A percentile compares a stretch with the other conserved stretches of the same genome.
Conservation (phyloP, 768 basidiomycete genomes). For the Pleurotus pulmonarius region DNA sequence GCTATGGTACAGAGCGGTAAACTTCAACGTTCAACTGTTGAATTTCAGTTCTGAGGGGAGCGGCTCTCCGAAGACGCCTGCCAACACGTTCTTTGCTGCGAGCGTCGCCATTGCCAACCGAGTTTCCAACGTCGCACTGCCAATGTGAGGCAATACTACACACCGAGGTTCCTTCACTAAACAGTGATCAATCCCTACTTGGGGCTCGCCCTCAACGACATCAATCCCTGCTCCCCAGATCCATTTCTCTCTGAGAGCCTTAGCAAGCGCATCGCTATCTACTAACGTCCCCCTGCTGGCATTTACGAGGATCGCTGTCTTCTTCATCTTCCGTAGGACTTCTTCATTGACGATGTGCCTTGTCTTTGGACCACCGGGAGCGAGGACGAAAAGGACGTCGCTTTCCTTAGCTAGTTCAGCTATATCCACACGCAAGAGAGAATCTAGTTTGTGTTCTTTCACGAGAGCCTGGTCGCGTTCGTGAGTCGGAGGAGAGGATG, state of each 20-base stretch:
- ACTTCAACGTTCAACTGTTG: constrained; percentile 2
- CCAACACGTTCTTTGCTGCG: constrained; percentile 66
- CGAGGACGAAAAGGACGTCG: constrained; percentile 83
- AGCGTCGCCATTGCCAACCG: constrained; percentile 77
- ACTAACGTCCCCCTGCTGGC: constrained; percentile 82
- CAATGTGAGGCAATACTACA: constrained; percentile 86
- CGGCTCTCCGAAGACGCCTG: constrained; percentile 42
- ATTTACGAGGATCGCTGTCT: constrained; percentile 79
- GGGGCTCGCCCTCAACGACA: constrained; percentile 91
- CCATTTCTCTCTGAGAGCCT: constrained; percentile 70
- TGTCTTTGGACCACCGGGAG: constrained; percentile 71
- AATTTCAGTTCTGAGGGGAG: constrained; percentile 53
- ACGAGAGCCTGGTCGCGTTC: constrained; percentile 32
- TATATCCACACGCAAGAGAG: constrained; percentile 57
- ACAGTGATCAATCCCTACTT: constrained; percentile 69
- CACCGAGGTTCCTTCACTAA: constrained; percentile 80
- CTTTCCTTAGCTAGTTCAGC: constrained; percentile 71
- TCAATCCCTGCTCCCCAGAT: constrained; percentile 94
- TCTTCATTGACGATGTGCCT: constrained; percentile 66
- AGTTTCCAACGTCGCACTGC: constrained; percentile 84
- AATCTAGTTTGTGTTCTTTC: constrained; percentile 24
- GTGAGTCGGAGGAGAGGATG: constrained; percentile 35
- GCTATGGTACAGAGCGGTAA: background rate
- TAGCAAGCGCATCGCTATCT: constrained; percentile 84
- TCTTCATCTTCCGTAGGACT: constrained; percentile 85